phyloP scores from a whole-genome alignment of 495 filamentous ascomycete genomes.

The Daldinia loculata region DNA sequence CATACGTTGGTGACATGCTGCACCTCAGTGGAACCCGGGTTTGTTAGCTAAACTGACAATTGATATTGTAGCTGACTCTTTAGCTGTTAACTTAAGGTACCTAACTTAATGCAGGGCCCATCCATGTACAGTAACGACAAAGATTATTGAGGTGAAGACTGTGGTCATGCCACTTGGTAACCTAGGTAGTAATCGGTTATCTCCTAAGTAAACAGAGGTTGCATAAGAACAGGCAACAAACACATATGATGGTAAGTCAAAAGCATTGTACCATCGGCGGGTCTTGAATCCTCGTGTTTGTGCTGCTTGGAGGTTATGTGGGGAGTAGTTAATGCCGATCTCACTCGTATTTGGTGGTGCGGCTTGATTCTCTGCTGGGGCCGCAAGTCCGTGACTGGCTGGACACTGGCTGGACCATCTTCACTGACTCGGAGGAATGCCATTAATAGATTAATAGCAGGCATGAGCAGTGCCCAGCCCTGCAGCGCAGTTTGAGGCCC shows the following conservation, averaged over 20 bases:
- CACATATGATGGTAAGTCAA: conserved; percentile 20
- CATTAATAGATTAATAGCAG: conserved; percentile 43
- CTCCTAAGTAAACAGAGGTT: conserved; percentile 1
- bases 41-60: conserved; percentile 1
- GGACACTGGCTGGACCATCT: neutral
- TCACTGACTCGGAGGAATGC: conserved; percentile 12
- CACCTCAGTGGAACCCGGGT: conserved; percentile 26
- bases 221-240: conserved; percentile 8
- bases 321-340: conserved; percentile 40
- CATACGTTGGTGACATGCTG: conserved; percentile 38
- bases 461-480: conserved; percentile 18
- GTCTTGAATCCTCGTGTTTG: conserved; percentile 34
- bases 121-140: conserved; percentile 20
- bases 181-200: conserved; percentile 13
- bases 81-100: neutral
- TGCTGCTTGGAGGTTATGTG: conserved; percentile 29
- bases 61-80: conserved; percentile 9
- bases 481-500: conserved; percentile 13
- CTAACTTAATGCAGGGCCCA: neutral
- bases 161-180: neutral
- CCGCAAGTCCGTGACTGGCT: conserved; percentile 27
- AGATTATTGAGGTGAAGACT: conserved; percentile 20
- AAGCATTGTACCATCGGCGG: conserved; percentile 22
- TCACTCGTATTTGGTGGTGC: conserved; percentile 40
- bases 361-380: conserved; percentile 29